A percentile compares a stretch with the other conserved stretches of the same genome.
These are phyloP conservation scores for Collariella sp. DNA, from an alignment of 495 filamentous ascomycete genomes.

Conservation along the genomic window DNA sequence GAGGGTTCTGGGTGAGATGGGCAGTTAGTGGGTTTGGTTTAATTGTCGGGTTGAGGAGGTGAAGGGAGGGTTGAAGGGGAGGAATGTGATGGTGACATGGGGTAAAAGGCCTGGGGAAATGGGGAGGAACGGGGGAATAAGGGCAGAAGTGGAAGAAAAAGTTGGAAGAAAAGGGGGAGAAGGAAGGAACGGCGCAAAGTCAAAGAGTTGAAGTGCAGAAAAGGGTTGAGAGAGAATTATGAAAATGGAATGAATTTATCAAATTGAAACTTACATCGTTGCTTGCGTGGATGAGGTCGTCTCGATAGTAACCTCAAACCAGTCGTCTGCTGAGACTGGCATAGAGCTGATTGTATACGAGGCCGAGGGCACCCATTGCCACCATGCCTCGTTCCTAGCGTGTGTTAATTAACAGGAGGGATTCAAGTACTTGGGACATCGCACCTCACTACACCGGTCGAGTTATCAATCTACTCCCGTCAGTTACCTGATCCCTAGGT, in stretches of 20 bases:
- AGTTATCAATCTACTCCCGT: conserved; percentile 16
- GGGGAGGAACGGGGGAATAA: no score
- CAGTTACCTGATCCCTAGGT: neutral
- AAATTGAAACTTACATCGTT: conserved; percentile 15
- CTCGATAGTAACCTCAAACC: conserved; percentile 25
- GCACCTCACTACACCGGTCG: conserved; percentile 14
- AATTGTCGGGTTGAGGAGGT: neutral
- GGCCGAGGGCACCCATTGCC: conserved; percentile 23
- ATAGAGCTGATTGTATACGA: conserved; percentile 19
- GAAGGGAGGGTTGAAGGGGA: neutral
- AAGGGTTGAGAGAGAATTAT: no score
- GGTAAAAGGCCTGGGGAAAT: neutral
- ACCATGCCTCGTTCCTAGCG: conserved; percentile 23
- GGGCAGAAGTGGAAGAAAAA: no score
- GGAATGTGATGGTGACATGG: neutral
- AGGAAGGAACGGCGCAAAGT: no score
- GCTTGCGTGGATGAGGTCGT: conserved; percentile 19
- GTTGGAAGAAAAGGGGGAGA: neutral
- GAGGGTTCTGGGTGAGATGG: conserved; percentile 11
- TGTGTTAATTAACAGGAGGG: neutral
- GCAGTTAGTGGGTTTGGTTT: neutral
- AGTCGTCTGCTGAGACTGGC: conserved; percentile 24
- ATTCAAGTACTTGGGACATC: no score
- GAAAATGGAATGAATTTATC: no score
- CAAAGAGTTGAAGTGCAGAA: no score